Percentiles rank a stretch among this genome's conserved stretches.
Evolutionary conservation across 2,329 filamentous ascomycete genomes (phyloP).

Genomic region (Colletotrichum brevisporum): DNA sequence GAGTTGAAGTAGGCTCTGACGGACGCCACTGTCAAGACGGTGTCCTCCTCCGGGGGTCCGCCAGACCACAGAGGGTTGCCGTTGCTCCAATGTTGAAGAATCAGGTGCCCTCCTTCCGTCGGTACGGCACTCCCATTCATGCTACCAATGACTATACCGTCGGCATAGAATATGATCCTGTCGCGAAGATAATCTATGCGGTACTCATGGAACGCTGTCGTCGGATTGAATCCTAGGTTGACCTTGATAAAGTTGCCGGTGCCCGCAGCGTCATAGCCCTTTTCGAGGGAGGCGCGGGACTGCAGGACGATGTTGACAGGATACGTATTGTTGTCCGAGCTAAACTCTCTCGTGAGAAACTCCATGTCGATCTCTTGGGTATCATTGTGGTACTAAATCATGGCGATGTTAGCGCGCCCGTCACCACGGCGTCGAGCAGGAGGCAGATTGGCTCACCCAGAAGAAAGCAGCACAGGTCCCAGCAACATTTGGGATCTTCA

Average conservation of each 20-base stretch:
- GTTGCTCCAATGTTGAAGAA: constrained; percentile 85
- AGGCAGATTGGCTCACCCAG: constrained; percentile 67
- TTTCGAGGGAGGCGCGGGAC: constrained; percentile 69
- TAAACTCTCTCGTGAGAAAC: constrained; percentile 78
- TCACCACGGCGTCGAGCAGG: neutral
- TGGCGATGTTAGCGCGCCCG: neutral
- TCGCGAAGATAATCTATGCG: constrained; percentile 80
- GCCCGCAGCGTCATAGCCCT: constrained; percentile 73
- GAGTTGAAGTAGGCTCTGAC: constrained; percentile 87
- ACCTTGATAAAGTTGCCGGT: constrained; percentile 71
- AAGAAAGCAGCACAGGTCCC: constrained; percentile 87
- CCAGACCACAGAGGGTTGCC: constrained; percentile 79
- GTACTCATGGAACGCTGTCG: constrained; percentile 79
- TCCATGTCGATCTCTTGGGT: constrained; percentile 87
- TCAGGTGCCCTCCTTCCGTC: constrained; percentile 72
- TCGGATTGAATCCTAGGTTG: constrained; percentile 76
- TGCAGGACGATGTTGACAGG: constrained; percentile 84
- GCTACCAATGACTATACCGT: constrained; percentile 68
- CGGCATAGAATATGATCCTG: constrained; percentile 78
- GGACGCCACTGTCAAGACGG: constrained; percentile 75
- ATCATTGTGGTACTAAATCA: constrained; percentile 78
- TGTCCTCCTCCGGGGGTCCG: constrained; percentile 76
- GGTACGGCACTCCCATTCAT: constrained; percentile 73
- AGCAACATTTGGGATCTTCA: constrained; percentile 71
- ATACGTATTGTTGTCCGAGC: constrained; percentile 62